phyloP scores from a whole-genome alignment of 2,329 filamentous ascomycete genomes.

The Cytospora chrysosperma region DNA sequence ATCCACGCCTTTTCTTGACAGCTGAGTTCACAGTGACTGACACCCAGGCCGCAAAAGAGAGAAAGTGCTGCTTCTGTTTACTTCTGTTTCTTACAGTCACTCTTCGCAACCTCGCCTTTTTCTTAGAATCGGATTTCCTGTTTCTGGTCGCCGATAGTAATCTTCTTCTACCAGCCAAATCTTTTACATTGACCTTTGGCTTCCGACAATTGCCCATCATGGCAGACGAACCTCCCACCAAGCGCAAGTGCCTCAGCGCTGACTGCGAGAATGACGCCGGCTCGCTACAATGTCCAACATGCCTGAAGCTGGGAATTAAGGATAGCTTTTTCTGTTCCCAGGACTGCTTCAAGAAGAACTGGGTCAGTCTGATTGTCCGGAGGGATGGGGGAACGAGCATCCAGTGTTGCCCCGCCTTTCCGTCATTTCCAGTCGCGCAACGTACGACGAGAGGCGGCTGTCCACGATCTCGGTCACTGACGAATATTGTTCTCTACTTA shows the following conservation, averaged over 20 bases:
- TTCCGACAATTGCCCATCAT: conserved; percentile 37
- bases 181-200: too few relatives aligned
- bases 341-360: conserved; percentile 98
- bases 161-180: too few relatives aligned
- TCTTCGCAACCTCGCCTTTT: background rate
- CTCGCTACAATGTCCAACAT: conserved; percentile 88
- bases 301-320: conserved; percentile 81
- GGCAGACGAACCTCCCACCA: conserved; percentile 49
- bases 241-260: conserved; percentile 73
- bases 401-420: background rate
- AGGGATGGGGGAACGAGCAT: background rate
- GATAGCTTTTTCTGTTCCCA: conserved; percentile 97
- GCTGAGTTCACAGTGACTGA: background rate
- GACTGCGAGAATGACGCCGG: conserved; percentile 88
- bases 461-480: conserved; percentile 21
- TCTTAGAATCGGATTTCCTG: background rate
- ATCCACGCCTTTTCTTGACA: background rate
- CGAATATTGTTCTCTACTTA: conserved; percentile 38
- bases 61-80: background rate
- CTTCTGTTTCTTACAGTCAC: background rate
- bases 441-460: background rate
- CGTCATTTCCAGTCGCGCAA: background rate
- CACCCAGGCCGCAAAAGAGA: background rate
- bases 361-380: conserved; percentile 63
- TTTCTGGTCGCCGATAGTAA: background rate